Conservation (phyloP, 768 basidiomycete species). For the Mycena albidolilacea region DNA sequence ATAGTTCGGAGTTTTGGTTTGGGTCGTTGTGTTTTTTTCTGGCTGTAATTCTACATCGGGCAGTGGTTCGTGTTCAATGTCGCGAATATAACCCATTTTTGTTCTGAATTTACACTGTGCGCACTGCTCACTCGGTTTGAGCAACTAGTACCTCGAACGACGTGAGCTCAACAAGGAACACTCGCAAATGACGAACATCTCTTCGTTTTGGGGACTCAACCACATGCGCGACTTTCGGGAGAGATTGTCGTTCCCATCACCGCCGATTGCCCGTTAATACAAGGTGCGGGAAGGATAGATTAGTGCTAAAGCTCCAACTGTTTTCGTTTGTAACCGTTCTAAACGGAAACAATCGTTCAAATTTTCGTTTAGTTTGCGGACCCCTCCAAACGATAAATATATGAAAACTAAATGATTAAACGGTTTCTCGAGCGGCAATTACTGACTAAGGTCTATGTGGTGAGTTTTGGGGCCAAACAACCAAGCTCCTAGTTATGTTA, state of each 20-base stretch:
- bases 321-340: no score
- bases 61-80: background rate
- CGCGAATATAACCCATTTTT: no score
- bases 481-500: no score
- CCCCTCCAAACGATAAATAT: no score
- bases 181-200: background rate
- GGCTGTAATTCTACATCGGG: slow-evolving; percentile 1
- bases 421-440: no score
- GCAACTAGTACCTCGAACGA: slow-evolving; percentile 2
- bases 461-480: no score
- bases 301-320: no score
- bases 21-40: background rate
- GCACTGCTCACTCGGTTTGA: slow-evolving; percentile 5
- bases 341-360: no score
- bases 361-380: no score
- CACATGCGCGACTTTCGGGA: slow-evolving; percentile 9
- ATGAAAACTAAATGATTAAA: no score
- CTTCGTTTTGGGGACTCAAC: slow-evolving; percentile 1
- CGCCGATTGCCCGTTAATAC: background rate
- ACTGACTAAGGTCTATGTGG: no score
- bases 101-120: slow-evolving; percentile 5
- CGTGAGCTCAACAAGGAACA: background rate
- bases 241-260: slow-evolving; percentile 12
- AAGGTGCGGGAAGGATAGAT: background rate
- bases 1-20: no score